These are phyloP conservation scores for Shiraia bambusicola DNA, from an alignment of 2,329 filamentous ascomycete genomes.

Conservation along the genomic window DNA sequence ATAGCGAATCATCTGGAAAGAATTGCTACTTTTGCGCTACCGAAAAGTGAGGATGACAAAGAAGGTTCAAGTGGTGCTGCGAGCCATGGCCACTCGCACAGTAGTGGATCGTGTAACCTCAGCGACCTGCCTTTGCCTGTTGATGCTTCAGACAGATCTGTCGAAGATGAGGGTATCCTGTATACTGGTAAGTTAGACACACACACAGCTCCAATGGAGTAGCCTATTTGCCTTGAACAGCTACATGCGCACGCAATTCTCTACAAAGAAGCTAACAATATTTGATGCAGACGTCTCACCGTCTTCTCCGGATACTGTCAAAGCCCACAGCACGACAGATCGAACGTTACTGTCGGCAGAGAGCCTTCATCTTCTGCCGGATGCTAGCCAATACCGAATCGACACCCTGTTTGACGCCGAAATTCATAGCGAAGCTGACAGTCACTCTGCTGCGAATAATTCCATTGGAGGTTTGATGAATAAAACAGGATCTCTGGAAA, in stretches of 20 bases:
- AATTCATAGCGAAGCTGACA: constrained; percentile 5
- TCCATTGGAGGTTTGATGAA: too few species aligned
- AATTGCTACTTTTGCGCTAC: constrained; percentile 38
- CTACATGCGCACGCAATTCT: too few species aligned
- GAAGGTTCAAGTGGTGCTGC: constrained; percentile 36
- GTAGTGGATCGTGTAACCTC: constrained; percentile 19
- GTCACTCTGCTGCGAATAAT: neutral
- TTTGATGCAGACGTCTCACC: neutral
- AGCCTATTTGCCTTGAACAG: too few species aligned
- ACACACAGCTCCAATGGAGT: neutral
- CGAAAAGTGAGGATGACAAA: constrained; percentile 30
- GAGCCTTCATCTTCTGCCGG: constrained; percentile 27
- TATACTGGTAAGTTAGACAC: neutral
- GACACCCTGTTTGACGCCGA: constrained; percentile 15
- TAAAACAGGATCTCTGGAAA: too few species aligned
- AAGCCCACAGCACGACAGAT: neutral
- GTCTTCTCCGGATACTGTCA: neutral
- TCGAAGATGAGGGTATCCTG: neutral
- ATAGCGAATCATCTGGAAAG: constrained; percentile 43
- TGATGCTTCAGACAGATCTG: constrained; percentile 9
- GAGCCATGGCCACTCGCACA: constrained; percentile 27
- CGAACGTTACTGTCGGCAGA: constrained; percentile 21
- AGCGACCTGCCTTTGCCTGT: constrained; percentile 20
- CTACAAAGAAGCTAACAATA: too few species aligned
- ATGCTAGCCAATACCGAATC: constrained; percentile 24